Percentiles rank a stretch among this genome's conserved stretches.
These are phyloP conservation scores for Penicillium sp. DNA, from an alignment of 2,329 filamentous ascomycete species.

Conservation along the genomic window DNA sequence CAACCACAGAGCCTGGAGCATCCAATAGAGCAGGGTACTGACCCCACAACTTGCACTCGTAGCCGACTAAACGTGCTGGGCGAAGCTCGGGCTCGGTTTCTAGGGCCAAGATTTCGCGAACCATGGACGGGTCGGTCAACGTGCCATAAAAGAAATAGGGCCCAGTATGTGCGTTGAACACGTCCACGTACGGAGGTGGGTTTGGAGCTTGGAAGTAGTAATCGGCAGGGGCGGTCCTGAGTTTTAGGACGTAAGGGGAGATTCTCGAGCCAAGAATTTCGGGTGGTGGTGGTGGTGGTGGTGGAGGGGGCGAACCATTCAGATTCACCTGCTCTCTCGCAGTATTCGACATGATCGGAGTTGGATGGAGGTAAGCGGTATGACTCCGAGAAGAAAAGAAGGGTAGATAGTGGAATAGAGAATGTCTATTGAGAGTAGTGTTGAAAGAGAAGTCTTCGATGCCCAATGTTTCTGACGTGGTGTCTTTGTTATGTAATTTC, in stretches of 20 bases:
- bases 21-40: slow-evolving; percentile 1
- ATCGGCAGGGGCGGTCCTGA: not conserved
- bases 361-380: too few species aligned
- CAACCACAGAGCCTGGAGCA: slow-evolving; percentile 7
- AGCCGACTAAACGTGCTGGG: slow-evolving; percentile 23
- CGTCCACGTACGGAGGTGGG: not conserved
- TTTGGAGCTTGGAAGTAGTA: slow-evolving; percentile 4
- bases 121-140: slow-evolving; percentile 28
- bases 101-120: slow-evolving; percentile 9
- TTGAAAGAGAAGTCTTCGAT: too few species aligned
- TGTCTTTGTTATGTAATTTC: too few species aligned
- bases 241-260: slow-evolving; percentile 1
- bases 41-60: slow-evolving; percentile 28
- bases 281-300: slow-evolving; percentile 5
- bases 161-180: slow-evolving; percentile 14
- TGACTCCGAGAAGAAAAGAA: too few species aligned
- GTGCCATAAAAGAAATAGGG: slow-evolving; percentile 40
- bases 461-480: too few species aligned
- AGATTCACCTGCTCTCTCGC: too few species aligned
- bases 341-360: too few species aligned
- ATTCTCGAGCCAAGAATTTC: slow-evolving; percentile 1
- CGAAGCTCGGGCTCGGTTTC: slow-evolving; percentile 16
- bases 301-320: not conserved
- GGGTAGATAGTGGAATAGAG: too few species aligned
- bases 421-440: too few species aligned